phyloP scores from a whole-genome alignment of 352 stramenopile species.

The Phytophthora lateralis region DNA sequence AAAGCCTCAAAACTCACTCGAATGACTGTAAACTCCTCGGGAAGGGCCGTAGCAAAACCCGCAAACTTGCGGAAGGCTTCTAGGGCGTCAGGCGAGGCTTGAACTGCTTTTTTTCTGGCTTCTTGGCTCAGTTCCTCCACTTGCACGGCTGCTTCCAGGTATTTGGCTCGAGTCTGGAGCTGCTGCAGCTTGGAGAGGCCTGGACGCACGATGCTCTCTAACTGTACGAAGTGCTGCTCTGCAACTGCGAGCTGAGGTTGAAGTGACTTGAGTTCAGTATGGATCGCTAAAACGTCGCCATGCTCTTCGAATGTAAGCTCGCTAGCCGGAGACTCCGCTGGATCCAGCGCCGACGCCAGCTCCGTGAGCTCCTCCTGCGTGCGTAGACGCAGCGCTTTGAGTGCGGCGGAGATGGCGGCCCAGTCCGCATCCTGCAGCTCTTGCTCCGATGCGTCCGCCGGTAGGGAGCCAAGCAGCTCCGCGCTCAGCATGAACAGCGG shows the following conservation, averaged over 20 bases:
- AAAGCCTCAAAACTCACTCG: conserved; percentile 33
- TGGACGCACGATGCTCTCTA: conserved; percentile 49
- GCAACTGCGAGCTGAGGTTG: conserved; percentile 27
- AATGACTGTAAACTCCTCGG: conserved; percentile 49
- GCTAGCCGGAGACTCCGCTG: background rate
- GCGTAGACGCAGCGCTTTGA: conserved; percentile 19
- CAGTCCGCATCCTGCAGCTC: conserved; percentile 33
- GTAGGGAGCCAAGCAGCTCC: conserved; percentile 21
- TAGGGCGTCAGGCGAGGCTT: conserved; percentile 54
- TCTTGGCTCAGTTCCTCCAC: conserved; percentile 59
- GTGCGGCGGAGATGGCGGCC: conserved; percentile 13
- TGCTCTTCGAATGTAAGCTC: conserved; percentile 23
- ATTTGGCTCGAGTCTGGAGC: conserved; percentile 48
- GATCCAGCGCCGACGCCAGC: conserved; percentile 25
- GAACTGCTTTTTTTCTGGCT: conserved; percentile 36
- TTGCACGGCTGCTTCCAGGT: conserved; percentile 54
- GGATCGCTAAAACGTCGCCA: conserved; percentile 12
- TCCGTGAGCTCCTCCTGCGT: conserved; percentile 28
- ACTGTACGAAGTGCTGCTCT: conserved; percentile 52
- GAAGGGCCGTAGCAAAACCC: conserved; percentile 44
- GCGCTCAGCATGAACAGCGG: conserved; percentile 28
- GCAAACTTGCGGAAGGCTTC: conserved; percentile 49
- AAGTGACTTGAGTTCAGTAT: conserved; percentile 27
- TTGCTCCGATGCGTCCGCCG: conserved; percentile 13
- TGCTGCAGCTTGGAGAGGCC: conserved; percentile 34